These are phyloP conservation scores for Hymenoscyphus fraxineus DNA, from an alignment of 2,329 filamentous ascomycete genomes.

Conservation along the genomic window DNA sequence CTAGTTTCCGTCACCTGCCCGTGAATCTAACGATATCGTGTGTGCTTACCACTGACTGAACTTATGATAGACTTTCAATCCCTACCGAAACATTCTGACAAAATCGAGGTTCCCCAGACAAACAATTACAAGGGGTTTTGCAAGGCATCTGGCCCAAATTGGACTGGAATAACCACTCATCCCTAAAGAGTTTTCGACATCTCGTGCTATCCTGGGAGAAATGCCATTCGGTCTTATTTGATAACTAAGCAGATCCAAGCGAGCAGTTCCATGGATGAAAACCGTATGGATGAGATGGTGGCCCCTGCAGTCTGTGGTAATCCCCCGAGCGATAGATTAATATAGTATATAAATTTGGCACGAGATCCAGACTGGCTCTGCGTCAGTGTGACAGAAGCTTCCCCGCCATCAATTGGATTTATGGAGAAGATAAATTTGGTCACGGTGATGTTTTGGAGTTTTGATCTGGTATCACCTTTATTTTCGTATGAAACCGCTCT, in stretches of 20 bases:
- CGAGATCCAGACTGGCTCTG: constrained; percentile 8
- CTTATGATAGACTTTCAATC: neutral
- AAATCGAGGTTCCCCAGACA: neutral
- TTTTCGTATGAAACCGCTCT: neutral
- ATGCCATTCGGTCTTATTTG: neutral
- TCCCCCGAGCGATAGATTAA: constrained; percentile 15
- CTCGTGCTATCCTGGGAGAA: constrained; percentile 1
- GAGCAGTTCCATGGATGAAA: constrained; percentile 13
- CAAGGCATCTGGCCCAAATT: neutral
- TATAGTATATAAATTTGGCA: constrained; percentile 13
- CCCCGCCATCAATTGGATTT: constrained; percentile 11
- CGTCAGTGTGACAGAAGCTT: constrained; percentile 1
- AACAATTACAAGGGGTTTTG: neutral
- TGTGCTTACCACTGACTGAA: neutral
- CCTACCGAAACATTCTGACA: neutral
- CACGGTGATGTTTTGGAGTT: neutral
- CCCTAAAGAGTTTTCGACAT: neutral
- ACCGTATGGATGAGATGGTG: neutral
- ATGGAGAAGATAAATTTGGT: neutral
- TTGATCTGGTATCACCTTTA: neutral
- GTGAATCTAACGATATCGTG: neutral
- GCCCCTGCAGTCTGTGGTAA: constrained; percentile 12
- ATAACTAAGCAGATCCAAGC: constrained; percentile 11
- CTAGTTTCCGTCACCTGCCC: neutral
- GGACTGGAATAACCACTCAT: neutral